Evolutionary conservation across 2,329 filamentous ascomycete genomes (phyloP), one percentile per base, ranked within the genome.

Genomic region (Cladosporium sphaerospermum): DNA sequence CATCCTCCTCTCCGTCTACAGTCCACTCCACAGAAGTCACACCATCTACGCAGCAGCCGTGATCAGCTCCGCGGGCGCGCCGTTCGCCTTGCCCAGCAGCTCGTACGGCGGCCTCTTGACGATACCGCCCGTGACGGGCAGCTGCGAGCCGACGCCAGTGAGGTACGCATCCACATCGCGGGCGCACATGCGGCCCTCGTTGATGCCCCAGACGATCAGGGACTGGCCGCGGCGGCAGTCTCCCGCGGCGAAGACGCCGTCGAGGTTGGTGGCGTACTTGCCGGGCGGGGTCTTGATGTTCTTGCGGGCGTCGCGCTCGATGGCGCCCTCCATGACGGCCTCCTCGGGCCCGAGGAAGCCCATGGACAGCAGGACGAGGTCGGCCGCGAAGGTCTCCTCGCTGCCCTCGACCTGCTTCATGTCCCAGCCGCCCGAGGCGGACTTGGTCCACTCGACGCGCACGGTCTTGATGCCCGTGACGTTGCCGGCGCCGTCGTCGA

Each of bases 141-240:
- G 80, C 66, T 81, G 81, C 54, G 88, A 91, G 67, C 82, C 77
- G 51, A 75, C 81, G 58, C 86, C 82, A 71, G 88, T 88, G 42
- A 97, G 85, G 78, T 83, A 96, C 49, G 89, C 72, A 70, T 97
- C 92, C 53, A 96, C 87, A 71, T 97, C 91, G 57, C 92, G 87
- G 64, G 92, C 92, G 63, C 87, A 86, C 76, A 93, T 88, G 63
- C 92, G 88, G 65, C 92, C 92, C 75, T 97, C 92, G 69, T 97
- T 97, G 78, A 97, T 97, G 69, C 91, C 92, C 89, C 91, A 97
- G 61, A 97, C 91, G 72, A 97, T 96, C 54, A 97, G 78, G 53
- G 89, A 95, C 75, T 97, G 92, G 53, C 92, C 92, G 67, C 92
- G 86, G 57, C 91, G 87, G 73, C 92, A 96, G 73, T 97, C 92